Evolutionary conservation across 805 yeast genomes (phyloP), one percentile per base, ranked within the genome.

Genomic region (Metschnikowia henanensis): DNA sequence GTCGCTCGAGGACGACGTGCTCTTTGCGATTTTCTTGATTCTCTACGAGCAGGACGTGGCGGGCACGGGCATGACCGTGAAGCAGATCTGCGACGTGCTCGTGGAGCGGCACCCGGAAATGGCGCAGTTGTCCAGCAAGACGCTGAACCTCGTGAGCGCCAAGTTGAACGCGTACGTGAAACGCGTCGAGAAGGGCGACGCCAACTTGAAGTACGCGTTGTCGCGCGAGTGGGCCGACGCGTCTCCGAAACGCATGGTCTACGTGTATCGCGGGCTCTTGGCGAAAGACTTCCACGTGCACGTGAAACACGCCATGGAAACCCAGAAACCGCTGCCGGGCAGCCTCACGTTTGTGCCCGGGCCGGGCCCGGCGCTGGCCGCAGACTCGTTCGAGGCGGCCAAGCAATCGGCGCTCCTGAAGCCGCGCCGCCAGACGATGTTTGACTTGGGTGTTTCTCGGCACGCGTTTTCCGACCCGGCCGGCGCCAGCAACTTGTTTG

Each of bases 171-270:
- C 94, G 16, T 87, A 87, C 59, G 94, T 87, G 36, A 87, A 87
- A 60, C 77, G 91, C 56, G 86, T 87, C 23, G 95, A 87, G 60
- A 86, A 86, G 58, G 94, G 94, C 52, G 95, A 87, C 60, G 73
- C 80, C 49, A 75, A 80, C 33, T 72, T 87, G 56, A 76, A 77
- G 45, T 87, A 87, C 62, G 88, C 92, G 16, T 66, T 87, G 33
- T 82, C 89, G 1, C 78, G 95, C 66, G 94, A 87, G 62, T 87
- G 95, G 95, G 92, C 95, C 3, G 92, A 86, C 62, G 89, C 92
- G 15, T 81, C 89, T 2, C 95, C 95, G 39, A 83, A 87, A 58
- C 75, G 95, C 70, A 87, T 87, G 95, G 90, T 87, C 21, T 87
- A 87, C 57, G 90, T 85, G 38, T 87, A 87, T 62, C 79, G 94